These are phyloP conservation scores for Ophiostoma montium DNA, from an alignment of 2,329 filamentous ascomycete species.

Conservation along the genomic window DNA sequence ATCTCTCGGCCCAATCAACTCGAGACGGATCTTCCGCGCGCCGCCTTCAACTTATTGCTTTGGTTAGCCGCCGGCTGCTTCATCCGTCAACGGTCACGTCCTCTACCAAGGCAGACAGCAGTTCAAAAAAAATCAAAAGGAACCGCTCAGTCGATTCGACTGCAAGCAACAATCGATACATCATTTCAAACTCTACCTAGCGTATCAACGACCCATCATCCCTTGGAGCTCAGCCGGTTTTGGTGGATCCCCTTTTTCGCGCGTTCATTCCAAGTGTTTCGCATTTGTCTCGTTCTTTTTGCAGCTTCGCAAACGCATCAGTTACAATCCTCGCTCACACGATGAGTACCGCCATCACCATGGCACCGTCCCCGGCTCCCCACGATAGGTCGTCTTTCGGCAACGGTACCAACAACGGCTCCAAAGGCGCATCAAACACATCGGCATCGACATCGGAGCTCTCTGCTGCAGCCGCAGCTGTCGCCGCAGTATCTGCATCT, in stretches of 20 bases:
- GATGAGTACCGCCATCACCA: constrained; percentile 56
- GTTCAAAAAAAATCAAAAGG: neutral
- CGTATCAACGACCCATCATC: constrained; percentile 8
- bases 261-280: constrained; percentile 2
- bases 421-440: constrained; percentile 4
- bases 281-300: neutral
- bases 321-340: constrained; percentile 18
- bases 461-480: constrained; percentile 22
- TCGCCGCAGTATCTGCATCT: constrained; percentile 20
- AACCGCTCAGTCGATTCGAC: neutral
- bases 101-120: neutral
- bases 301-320: neutral
- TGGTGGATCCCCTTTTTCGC: constrained; percentile 5
- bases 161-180: neutral
- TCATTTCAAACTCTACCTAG: neutral
- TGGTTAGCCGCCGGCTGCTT: too few species aligned
- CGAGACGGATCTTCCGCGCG: too few species aligned
- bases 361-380: constrained; percentile 54
- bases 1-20: too few species aligned
- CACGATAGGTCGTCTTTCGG: constrained; percentile 47
- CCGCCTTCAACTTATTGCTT: too few species aligned
- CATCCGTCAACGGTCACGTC: neutral
- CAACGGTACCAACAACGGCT: constrained; percentile 5
- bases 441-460: constrained; percentile 25
- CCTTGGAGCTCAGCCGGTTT: constrained; percentile 7